These are phyloP conservation scores for Gloeostereum incarnatum DNA, from an alignment of 768 basidiomycete species.

Conservation along the genomic window DNA sequence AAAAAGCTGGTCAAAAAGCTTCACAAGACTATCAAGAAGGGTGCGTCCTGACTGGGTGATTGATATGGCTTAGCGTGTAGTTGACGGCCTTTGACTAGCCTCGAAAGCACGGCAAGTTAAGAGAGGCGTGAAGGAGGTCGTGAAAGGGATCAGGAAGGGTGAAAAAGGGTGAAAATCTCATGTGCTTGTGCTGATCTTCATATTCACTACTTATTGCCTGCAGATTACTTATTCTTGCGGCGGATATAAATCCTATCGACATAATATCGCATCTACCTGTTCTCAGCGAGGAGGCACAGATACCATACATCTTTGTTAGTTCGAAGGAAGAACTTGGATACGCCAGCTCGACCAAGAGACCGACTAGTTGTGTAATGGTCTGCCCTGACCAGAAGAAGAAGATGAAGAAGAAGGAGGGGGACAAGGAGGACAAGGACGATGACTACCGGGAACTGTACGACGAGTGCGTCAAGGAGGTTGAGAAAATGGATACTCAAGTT, in stretches of 20 bases:
- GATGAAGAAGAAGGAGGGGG: constrained; percentile 50
- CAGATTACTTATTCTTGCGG: constrained; percentile 87
- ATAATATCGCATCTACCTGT: constrained; percentile 96
- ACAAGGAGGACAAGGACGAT: constrained; percentile 56
- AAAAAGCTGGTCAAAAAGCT: constrained; percentile 92
- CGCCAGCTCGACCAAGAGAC: constrained; percentile 94
- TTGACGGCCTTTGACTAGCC: constrained; percentile 34
- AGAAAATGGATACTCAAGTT: constrained; percentile 64
- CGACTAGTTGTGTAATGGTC: constrained; percentile 96
- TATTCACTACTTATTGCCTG: constrained; percentile 1
- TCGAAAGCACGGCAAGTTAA: constrained; percentile 94
- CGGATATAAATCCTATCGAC: constrained; percentile 96
- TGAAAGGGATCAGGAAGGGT: constrained; percentile 94
- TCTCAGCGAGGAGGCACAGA: constrained; percentile 86
- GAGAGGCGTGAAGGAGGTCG: constrained; percentile 97
- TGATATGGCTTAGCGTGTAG: not conserved
- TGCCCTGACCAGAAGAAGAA: constrained; percentile 77
- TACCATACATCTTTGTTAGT: constrained; percentile 83
- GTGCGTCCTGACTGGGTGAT: constrained; percentile 22
- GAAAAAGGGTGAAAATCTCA: constrained; percentile 98
- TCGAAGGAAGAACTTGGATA: constrained; percentile 95
- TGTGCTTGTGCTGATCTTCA: constrained; percentile 18
- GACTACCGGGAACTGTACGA: constrained; percentile 85
- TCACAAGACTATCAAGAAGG: constrained; percentile 92
- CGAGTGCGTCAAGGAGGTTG: constrained; percentile 80